Evolutionary conservation across 768 basidiomycete species (phyloP).

Genomic region (Gloeophyllum trabeum): DNA sequence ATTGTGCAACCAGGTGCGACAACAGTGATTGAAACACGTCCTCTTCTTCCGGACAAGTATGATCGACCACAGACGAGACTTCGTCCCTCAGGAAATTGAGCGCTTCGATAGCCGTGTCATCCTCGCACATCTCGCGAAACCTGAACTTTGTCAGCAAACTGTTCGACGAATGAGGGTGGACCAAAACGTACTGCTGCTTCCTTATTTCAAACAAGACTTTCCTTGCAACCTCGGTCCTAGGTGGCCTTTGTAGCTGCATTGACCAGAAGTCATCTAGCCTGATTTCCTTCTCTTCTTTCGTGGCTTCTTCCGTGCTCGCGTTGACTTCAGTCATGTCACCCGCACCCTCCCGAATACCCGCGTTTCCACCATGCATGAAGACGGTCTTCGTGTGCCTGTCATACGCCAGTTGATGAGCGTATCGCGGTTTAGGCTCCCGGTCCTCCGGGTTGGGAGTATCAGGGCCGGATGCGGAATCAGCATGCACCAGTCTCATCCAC

Average conservation of each 20-base stretch:
- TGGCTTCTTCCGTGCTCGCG: neutral
- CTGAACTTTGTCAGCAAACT: slow-evolving; percentile 29
- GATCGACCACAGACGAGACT: slow-evolving; percentile 64
- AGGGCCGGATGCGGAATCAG: neutral
- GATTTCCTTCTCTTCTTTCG: slow-evolving; percentile 7
- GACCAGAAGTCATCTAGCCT: slow-evolving; percentile 73
- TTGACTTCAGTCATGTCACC: slow-evolving; percentile 7
- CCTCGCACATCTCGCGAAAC: slow-evolving; percentile 77
- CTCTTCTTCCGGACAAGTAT: slow-evolving; percentile 49
- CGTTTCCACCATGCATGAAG: slow-evolving; percentile 74
- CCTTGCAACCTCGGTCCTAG: slow-evolving; percentile 58
- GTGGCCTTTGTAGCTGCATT: slow-evolving; percentile 55
- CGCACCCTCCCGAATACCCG: slow-evolving; percentile 26
- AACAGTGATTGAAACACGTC: slow-evolving; percentile 55
- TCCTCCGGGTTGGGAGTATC: neutral
- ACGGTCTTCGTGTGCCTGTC: slow-evolving; percentile 41
- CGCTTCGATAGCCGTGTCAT: slow-evolving; percentile 47
- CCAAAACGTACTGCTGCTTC: slow-evolving; percentile 51
- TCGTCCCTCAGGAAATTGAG: slow-evolving; percentile 61
- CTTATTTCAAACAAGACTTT: slow-evolving; percentile 54
- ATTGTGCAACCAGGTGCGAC: slow-evolving; percentile 41
- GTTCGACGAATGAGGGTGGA: neutral
- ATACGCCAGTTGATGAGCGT: slow-evolving; percentile 74
- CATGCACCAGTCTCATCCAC: slow-evolving; percentile 41
- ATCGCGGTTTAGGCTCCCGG: slow-evolving; percentile 48